phyloP scores from a whole-genome alignment of 805 yeast species.

The Clavispora fructus region DNA sequence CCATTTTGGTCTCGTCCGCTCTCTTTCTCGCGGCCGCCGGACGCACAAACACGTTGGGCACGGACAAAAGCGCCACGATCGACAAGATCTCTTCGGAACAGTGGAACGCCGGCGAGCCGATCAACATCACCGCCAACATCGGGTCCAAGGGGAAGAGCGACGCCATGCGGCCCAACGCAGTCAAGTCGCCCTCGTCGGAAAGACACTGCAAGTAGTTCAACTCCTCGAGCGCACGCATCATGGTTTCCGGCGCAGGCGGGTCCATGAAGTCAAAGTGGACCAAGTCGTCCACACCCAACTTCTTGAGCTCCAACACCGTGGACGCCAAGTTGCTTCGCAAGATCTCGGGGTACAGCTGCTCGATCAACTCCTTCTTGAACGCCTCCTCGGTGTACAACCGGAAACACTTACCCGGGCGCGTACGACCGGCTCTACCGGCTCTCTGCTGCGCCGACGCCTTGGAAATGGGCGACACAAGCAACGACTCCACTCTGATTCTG shows the following conservation, averaged over 20 bases:
- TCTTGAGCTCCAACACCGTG: constrained; percentile 88
- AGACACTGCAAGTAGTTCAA: constrained; percentile 84
- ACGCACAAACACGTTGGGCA: constrained; percentile 90
- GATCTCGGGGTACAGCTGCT: constrained; percentile 95
- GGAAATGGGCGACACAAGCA: constrained; percentile 91
- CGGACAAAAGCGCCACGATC: constrained; percentile 85
- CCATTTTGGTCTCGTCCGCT: constrained; percentile 85
- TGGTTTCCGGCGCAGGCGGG: constrained; percentile 99
- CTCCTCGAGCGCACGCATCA: constrained; percentile 98
- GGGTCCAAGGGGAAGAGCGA: constrained; percentile 96
- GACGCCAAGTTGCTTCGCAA: constrained; percentile 84
- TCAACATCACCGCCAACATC: constrained; percentile 86
- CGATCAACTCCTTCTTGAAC: constrained; percentile 85
- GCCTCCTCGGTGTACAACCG: constrained; percentile 96
- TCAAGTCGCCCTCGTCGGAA: constrained; percentile 86
- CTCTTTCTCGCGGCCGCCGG: constrained; percentile 82
- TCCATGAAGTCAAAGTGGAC: constrained; percentile 99
- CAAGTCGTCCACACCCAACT: constrained; percentile 89
- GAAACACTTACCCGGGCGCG: constrained; percentile 97
- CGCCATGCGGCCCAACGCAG: constrained; percentile 84
- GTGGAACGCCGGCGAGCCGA: constrained; percentile 76
- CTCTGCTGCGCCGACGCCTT: constrained; percentile 97
- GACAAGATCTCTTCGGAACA: constrained; percentile 88
- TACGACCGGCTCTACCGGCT: constrained; percentile 99
- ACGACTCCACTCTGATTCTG: constrained; percentile 88